Evolutionary conservation across 805 yeast species (phyloP).

Genomic region (Jamesozyma lodderae): DNA sequence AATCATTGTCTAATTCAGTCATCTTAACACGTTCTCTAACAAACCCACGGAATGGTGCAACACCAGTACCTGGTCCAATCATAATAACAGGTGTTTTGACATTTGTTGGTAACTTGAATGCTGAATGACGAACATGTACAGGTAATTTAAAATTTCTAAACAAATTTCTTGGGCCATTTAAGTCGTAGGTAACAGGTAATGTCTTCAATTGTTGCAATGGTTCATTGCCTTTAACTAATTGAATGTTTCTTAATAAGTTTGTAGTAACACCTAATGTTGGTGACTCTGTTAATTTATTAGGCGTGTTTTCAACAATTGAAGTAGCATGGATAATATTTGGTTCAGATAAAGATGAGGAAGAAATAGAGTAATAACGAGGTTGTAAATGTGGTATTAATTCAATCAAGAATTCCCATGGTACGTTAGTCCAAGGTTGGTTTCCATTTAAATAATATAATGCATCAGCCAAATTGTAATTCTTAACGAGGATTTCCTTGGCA

Average conservation of each 20-base stretch:
- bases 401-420: slow-evolving; percentile 77
- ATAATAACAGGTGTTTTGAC: slow-evolving; percentile 76
- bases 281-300: slow-evolving; percentile 20
- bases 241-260: slow-evolving; percentile 69
- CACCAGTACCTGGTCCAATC: slow-evolving; percentile 98
- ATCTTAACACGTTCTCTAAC: slow-evolving; percentile 73
- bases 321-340: slow-evolving; percentile 73
- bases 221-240: slow-evolving; percentile 45
- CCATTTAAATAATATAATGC: slow-evolving; percentile 53
- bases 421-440: slow-evolving; percentile 59
- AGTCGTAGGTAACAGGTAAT: slow-evolving; percentile 50
- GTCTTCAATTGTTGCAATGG: slow-evolving; percentile 18
- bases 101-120: slow-evolving; percentile 85
- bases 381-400: slow-evolving; percentile 76
- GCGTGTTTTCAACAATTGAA: slow-evolving; percentile 76
- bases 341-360: slow-evolving; percentile 76
- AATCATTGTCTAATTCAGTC: slow-evolving; percentile 31
- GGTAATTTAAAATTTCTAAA: slow-evolving; percentile 52
- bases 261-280: slow-evolving; percentile 73
- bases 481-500: slow-evolving; percentile 51
- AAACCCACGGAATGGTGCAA: slow-evolving; percentile 96
- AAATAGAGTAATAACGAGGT: slow-evolving; percentile 94
- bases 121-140: slow-evolving; percentile 88
- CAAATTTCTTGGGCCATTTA: slow-evolving; percentile 75
- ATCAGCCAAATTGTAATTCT: slow-evolving; percentile 67